Base-by-base conservation (phyloP, 2,329 filamentous ascomycete species). In the Aspergillus terreus region DNA sequence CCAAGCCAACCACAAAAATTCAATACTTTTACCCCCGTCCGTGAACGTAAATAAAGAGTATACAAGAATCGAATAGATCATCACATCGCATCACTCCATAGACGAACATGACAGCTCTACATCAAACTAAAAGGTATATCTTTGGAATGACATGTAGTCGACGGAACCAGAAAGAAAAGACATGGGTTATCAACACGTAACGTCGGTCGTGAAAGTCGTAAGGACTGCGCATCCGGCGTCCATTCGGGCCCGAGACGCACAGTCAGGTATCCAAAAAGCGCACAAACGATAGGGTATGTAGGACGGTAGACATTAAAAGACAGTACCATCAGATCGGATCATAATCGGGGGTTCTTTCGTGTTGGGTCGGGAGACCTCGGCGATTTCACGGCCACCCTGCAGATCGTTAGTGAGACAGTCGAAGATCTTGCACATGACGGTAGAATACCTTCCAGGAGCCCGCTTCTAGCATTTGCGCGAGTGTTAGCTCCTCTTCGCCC, bases 331-430 rank as follows among this genome's bases (percentile, higher is more conserved):
- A 58, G 90, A 96, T 60, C 95, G 82, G 63, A 97, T 96, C 75
- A 96, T 85, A 66, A 99, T 97, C 4, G 94, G 94, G 30, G 92
- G 90, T 69, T 95, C 90, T 75, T 94, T 96, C 47, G 94, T 97
- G 65, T 96, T 97, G 19, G 94, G 94, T 61, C 94, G 82, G 61
- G 90, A 92, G 58, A 96, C 90, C 75, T 96, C 92, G 57, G 94
- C 94, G 68, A 97, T 88, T 75, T 97, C 94, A 66, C 94, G 86
- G 53, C 94, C 94, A 63, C 92, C 92, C 92, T 84, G 58, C 46
- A 56, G 82, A 52, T 49, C 47, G 56, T 67, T 65, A 64, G 66
- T 36, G 32, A 47, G 32, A 19, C 19, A 36, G 58, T 52, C 51
- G 49, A 51, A 15, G 21, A 6, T 14, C n/a, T 21, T 9, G 4